Percentiles rank a stretch among this genome's conserved stretches.
Evolutionary conservation across 2,329 filamentous ascomycete genomes (phyloP).

Genomic region (Samsoniella hepiali): DNA sequence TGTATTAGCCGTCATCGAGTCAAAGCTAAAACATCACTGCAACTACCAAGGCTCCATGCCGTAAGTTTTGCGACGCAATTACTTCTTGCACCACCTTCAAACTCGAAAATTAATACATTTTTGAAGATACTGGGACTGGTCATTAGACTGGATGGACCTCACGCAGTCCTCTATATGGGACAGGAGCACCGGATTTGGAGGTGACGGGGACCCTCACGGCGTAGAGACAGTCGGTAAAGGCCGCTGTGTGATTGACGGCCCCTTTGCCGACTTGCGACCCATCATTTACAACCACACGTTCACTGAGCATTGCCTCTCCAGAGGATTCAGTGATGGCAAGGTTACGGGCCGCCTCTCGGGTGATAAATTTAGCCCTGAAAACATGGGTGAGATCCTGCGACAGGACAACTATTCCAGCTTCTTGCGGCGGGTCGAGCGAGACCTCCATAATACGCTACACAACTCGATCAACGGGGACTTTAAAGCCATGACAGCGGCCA

Average conservation of each 20-base stretch:
- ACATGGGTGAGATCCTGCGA: background rate
- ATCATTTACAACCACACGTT: slow-evolving; percentile 18
- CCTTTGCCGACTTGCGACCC: slow-evolving; percentile 20
- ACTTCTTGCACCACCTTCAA: too few species aligned
- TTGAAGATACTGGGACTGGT: slow-evolving; percentile 15
- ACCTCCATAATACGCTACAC: background rate
- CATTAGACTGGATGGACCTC: slow-evolving; percentile 22
- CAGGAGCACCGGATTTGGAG: slow-evolving; percentile 19
- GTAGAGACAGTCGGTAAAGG: slow-evolving; percentile 17
- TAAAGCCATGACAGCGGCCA: background rate
- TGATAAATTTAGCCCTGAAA: background rate
- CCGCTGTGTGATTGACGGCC: slow-evolving; percentile 20
- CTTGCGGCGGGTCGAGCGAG: background rate
- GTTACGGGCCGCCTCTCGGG: background rate
- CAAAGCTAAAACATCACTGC: background rate
- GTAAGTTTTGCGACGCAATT: background rate
- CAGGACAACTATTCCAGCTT: background rate
- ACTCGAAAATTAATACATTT: too few species aligned
- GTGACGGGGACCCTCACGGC: slow-evolving; percentile 17
- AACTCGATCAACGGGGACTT: background rate
- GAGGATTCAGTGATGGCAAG: slow-evolving; percentile 5
- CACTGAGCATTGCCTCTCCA: slow-evolving; percentile 15
- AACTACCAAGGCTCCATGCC: background rate
- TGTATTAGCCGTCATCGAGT: background rate
- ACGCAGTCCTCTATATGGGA: slow-evolving; percentile 21